These are phyloP conservation scores for Microcos paniculata DNA, from an alignment of 345 rosid species.

Conservation along the genomic window DNA sequence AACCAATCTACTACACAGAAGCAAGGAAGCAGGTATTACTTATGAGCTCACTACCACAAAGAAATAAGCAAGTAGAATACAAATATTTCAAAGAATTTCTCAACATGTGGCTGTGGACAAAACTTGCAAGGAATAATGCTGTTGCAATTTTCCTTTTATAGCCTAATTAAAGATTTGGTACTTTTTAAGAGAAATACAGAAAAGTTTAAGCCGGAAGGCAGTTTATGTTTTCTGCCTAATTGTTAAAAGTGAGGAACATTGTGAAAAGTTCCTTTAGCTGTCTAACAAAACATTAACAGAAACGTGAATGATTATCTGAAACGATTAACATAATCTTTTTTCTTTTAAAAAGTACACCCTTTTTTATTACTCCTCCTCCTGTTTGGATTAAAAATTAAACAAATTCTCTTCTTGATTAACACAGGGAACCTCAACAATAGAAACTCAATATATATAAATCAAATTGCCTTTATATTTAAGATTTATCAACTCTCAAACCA, in stretches of 20 bases:
- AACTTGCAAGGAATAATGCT: neutral
- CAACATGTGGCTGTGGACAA: neutral
- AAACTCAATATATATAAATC: too few species aligned
- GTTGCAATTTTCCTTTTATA: neutral
- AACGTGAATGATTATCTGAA: neutral
- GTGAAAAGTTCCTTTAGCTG: neutral
- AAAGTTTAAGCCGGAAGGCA: neutral
- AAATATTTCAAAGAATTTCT: neutral
- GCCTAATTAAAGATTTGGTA: neutral
- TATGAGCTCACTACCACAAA: neutral
- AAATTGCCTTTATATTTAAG: too few species aligned
- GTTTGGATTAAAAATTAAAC: neutral
- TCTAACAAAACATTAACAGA: neutral
- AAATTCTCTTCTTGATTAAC: too few species aligned
- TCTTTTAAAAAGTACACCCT: neutral
- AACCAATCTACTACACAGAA: neutral
- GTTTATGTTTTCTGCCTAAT: neutral
- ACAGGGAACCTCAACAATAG: too few species aligned
- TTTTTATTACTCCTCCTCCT: neutral
- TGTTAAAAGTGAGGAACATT: too few species aligned
- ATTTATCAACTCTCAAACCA: too few species aligned
- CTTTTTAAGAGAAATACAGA: neutral
- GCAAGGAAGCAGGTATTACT: neutral
- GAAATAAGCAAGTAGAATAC: neutral
- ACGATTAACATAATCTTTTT: neutral